A percentile compares a stretch with the other conserved stretches of the same genome.
Evolutionary conservation across 805 yeast genomes (phyloP).

Genomic region (Candida taoyuanica): DNA sequence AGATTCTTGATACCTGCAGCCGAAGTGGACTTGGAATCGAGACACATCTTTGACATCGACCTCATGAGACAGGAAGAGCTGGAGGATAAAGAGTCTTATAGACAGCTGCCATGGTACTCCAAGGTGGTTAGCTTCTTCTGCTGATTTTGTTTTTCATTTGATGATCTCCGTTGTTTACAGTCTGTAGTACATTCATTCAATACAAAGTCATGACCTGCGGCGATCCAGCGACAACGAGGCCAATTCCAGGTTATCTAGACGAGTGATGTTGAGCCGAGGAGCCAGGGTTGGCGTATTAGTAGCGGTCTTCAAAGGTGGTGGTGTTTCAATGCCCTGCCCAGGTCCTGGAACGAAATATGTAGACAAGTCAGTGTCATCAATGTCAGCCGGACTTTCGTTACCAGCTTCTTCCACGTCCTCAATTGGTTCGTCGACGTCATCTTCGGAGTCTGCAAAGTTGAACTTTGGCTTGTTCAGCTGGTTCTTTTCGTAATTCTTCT

Average conservation of each 20-base stretch:
- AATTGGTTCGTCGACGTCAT: slow-evolving; percentile 18
- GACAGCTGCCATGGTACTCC: background rate
- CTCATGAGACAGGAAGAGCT: slow-evolving; percentile 34
- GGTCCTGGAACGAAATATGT: slow-evolving; percentile 25
- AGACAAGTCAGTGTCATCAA: slow-evolving; percentile 25
- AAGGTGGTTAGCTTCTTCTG: background rate
- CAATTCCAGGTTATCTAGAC: slow-evolving; percentile 10
- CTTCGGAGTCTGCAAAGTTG: slow-evolving; percentile 23
- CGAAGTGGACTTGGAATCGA: slow-evolving; percentile 51
- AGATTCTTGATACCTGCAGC: slow-evolving; percentile 32
- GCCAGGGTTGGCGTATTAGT: slow-evolving; percentile 18
- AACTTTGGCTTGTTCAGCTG: slow-evolving; percentile 24
- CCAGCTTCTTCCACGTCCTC: slow-evolving; percentile 19
- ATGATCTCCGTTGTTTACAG: too few relatives aligned
- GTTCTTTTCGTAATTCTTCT: slow-evolving; percentile 36
- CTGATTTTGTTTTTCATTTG: background rate
- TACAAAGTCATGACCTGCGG: too few relatives aligned
- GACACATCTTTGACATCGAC: slow-evolving; percentile 39
- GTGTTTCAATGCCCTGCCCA: slow-evolving; percentile 27
- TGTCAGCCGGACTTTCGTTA: slow-evolving; percentile 26
- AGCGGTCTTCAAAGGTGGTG: slow-evolving; percentile 13
- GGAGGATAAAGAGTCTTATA: slow-evolving; percentile 27
- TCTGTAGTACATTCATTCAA: background rate
- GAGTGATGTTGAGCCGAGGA: slow-evolving; percentile 9
- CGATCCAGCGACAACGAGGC: slow-evolving; percentile 2